Conservation (phyloP, 805 yeast genomes). For the Yarrowia sp. region DNA sequence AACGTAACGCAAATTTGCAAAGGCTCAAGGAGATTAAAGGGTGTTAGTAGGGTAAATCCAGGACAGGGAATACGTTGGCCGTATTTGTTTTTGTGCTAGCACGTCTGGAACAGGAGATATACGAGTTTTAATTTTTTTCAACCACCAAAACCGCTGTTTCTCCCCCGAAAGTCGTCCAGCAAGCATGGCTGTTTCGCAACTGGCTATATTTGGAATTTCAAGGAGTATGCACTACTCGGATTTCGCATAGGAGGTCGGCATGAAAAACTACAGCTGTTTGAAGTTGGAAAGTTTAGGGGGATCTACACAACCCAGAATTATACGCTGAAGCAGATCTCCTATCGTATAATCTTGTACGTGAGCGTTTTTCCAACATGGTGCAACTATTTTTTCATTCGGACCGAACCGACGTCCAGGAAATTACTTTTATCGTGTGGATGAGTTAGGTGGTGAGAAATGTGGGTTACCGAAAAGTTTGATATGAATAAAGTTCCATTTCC, state of each 20-base stretch:
- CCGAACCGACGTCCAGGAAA: background rate
- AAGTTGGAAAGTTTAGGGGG: too few species aligned
- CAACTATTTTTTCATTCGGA: background rate
- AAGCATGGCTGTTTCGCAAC: too few species aligned
- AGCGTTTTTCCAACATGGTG: background rate
- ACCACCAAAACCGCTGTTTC: too few species aligned
- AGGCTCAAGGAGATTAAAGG: too few species aligned
- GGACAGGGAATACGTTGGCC: background rate
- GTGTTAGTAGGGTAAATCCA: background rate
- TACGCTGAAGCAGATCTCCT: too few species aligned
- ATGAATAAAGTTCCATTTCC: background rate
- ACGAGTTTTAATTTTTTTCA: background rate
- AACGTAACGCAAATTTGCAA: too few species aligned
- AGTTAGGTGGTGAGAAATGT: background rate
- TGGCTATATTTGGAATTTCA: background rate
- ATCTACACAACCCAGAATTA: too few species aligned
- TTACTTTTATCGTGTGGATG: background rate
- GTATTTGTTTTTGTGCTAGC: background rate
- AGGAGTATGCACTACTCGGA: background rate
- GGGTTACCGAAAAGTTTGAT: background rate
- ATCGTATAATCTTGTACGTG: too few species aligned
- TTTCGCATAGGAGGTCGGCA: background rate
- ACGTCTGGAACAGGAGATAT: background rate
- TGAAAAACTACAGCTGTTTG: background rate
- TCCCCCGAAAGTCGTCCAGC: too few species aligned